A percentile compares a stretch with the other conserved stretches of the same genome.
Conservation (phyloP, 192 early-diverging fungal species). For the Podila epigama region DNA sequence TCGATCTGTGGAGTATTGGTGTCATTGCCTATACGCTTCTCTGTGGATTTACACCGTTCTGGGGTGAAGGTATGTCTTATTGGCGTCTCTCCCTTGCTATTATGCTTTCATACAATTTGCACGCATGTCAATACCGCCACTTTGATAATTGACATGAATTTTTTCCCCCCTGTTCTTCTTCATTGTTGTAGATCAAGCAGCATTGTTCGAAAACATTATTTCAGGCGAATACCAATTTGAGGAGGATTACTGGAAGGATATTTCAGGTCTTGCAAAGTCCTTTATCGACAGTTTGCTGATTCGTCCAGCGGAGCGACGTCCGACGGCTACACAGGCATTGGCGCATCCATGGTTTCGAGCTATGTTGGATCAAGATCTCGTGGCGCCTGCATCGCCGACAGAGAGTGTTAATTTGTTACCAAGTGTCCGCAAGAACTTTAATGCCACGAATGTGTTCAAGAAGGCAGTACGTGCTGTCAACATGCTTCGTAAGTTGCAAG, state of each 20-base stretch:
- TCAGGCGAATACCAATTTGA: constrained; percentile 73
- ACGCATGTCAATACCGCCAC: too few relatives aligned
- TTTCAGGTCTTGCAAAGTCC: constrained; percentile 61
- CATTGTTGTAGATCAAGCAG: constrained; percentile 48
- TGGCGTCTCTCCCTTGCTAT: constrained; percentile 46
- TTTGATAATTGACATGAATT: too few relatives aligned
- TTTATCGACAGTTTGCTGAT: constrained; percentile 67
- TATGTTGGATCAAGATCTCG: constrained; percentile 43
- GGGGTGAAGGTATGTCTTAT: constrained; percentile 59
- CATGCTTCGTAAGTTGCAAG: constrained; percentile 31
- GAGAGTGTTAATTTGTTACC: constrained; percentile 44
- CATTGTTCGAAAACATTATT: constrained; percentile 35
- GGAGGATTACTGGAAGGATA: constrained; percentile 79
- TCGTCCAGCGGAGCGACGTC: constrained; percentile 65
- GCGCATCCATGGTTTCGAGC: constrained; percentile 77
- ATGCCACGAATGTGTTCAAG: constrained; percentile 39
- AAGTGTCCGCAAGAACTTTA: constrained; percentile 41
- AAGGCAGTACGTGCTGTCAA: constrained; percentile 47
- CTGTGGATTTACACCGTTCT: constrained; percentile 77
- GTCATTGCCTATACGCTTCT: constrained; percentile 78
- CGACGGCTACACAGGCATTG: constrained; percentile 74
- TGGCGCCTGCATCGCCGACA: constrained; percentile 28
- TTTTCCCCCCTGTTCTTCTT: constrained; percentile 39
- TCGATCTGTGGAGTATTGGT: constrained; percentile 80
- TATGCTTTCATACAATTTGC: constrained; percentile 40